Base-by-base conservation (phyloP, 2,329 filamentous ascomycete genomes). In the Tolypocladium album region DNA sequence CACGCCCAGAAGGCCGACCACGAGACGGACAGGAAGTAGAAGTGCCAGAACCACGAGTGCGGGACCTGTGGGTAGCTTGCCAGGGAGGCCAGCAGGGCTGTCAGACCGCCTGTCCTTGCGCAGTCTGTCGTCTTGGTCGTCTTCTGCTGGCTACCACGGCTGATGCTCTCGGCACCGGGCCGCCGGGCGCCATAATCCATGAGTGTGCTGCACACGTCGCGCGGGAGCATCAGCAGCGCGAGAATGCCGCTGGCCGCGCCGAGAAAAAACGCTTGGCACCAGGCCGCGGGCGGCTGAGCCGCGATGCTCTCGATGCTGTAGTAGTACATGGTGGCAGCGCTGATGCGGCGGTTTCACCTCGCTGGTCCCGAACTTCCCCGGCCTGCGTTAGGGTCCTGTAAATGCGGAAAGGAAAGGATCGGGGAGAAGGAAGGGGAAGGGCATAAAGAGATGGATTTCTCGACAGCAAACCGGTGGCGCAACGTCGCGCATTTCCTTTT, bases 1-100 rank as follows among this genome's bases (percentile, higher is more conserved):
- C 75, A 72, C 0, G 80, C 82, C 91, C 92, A 97, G 71, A 92
- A 88, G 5, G 84, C 67, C 0, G 90, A 92, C 61, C 84, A 86
- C 2, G 77, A 69, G 5, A 92, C 75, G 4, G 90, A 93, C 42
- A 86, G 71, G 58, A 89, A 69, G 72, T 99, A 97, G 75, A 96
- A 97, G 67, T 94, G 89, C 52, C 81, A 82, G 73, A 97, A 97
- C 86, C 90, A 97, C 63, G 82, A 82, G 75, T 97, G 94, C 27
- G 93, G 92, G 42, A 97, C 88, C 69, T 84, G 83, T 65, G 75
- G 74, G 57, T 64, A 64, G 50, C 68, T 62, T 27, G 68, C 65
- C 39, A 76, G 50, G 58, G 66, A 66, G 58, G 67, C 66, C 11
- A 60, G 27, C 15, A 56, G 3, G 6, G 40, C 50, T 12, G 9